Evolutionary conservation across 2,329 filamentous ascomycete genomes (phyloP).

Genomic region (Fusarium poae): DNA sequence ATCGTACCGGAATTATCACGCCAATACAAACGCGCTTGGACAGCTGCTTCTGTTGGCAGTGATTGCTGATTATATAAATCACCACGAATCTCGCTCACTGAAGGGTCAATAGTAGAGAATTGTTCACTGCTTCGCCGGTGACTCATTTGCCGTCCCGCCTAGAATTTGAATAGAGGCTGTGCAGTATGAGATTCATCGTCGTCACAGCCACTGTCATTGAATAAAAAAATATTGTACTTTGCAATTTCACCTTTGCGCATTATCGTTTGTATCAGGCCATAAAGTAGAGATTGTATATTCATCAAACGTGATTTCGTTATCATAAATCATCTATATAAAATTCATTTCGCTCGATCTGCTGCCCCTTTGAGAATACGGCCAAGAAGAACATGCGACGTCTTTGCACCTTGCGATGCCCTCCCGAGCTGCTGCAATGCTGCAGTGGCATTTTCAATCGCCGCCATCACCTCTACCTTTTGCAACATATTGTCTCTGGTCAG

Average conservation of each 20-base stretch:
- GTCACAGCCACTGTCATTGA: background rate
- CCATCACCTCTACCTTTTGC: background rate
- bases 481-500: background rate
- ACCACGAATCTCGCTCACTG: no score
- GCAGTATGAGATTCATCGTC: background rate
- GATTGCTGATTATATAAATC: no score
- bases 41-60: no score
- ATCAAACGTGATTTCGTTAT: background rate
- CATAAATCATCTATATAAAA: background rate
- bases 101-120: no score
- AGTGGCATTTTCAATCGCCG: background rate
- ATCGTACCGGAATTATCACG: accelerated
- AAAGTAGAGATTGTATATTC: background rate
- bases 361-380: slow-evolving; percentile 7
- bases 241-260: background rate
- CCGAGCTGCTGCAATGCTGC: background rate
- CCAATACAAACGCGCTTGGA: no score
- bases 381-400: slow-evolving; percentile 8
- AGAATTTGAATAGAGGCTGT: background rate
- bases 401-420: slow-evolving; percentile 4
- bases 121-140: background rate
- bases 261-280: background rate
- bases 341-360: background rate
- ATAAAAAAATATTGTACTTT: no score
- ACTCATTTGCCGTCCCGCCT: background rate